phyloP scores from a whole-genome alignment of 768 basidiomycete genomes.

The Suillus subaureus region DNA sequence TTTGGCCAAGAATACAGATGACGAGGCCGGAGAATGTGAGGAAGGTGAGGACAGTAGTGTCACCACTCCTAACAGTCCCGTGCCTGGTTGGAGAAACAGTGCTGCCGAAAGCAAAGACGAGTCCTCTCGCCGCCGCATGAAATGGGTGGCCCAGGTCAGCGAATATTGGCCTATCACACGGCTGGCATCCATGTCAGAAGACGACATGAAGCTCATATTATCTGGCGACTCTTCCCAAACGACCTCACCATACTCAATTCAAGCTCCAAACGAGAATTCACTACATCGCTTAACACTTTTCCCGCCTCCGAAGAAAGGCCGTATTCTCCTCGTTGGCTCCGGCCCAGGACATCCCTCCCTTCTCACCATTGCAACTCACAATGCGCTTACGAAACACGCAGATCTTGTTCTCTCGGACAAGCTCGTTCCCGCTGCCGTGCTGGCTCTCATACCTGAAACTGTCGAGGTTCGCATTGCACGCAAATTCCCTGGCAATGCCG shows the following conservation, averaged over 20 bases:
- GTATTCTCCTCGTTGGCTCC: constrained; percentile 90
- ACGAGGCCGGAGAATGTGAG: constrained; percentile 38
- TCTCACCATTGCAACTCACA: constrained; percentile 85
- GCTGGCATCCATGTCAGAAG: constrained; percentile 66
- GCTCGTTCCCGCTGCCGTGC: constrained; percentile 87
- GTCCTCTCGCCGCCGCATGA: constrained; percentile 66
- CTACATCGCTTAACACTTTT: constrained; percentile 27
- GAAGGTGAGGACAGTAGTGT: constrained; percentile 54
- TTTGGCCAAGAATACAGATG: constrained; percentile 42
- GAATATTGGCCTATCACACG: constrained; percentile 92
- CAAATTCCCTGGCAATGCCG: constrained; percentile 97
- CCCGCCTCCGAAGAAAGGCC: constrained; percentile 44
- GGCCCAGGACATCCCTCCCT: constrained; percentile 95
- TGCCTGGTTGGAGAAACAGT: constrained; percentile 46
- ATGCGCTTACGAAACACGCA: constrained; percentile 74
- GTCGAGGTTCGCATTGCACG: constrained; percentile 86
- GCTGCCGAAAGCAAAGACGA: constrained; percentile 44
- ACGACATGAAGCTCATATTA: constrained; percentile 69
- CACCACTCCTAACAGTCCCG: constrained; percentile 70
- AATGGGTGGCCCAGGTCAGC: constrained; percentile 94
- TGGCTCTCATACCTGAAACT: constrained; percentile 75
- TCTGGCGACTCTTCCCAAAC: background rate
- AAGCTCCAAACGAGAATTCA: constrained; percentile 33
- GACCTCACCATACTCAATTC: constrained; percentile 19
- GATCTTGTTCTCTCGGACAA: constrained; percentile 95